Base-by-base conservation (phyloP, 768 basidiomycete genomes). In the Leccinum variicolor region DNA sequence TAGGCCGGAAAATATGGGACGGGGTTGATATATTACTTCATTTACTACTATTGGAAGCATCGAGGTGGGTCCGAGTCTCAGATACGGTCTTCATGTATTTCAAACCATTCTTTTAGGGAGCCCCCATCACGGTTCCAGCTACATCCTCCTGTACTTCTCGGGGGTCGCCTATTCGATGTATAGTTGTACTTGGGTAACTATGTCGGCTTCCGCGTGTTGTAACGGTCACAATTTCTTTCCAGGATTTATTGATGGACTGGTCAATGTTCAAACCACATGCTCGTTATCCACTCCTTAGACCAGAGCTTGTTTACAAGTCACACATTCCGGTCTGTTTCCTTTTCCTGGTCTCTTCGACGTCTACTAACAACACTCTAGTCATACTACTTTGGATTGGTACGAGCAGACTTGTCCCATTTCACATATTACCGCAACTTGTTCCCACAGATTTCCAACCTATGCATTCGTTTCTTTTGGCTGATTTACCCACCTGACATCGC, bases 221-320 rank as follows among this genome's bases (percentile, higher is more conserved):
- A 7, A 33, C 14, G 10, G 8, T 19, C 19, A 17, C 41, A 5
- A 43, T 33, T 55, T 28, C 21, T 39, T 43, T 33, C 29, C 61
- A 91, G 92, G 93, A 96, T 67, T 73, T 94, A 29, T 69, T 90
- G n/a, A 92, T 96, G 85, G 94, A 98, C 70, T 98, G 95, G 94
- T 93, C 92, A 0, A 66, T 98, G 28, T 75, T 91, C 29, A 78
- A 82, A 56, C 76, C 79, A 3, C 85, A 77, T 54, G 76, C 77
- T 3, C 76, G 66, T 58, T 77, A 88, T 61, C 81, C 75, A 11
- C 73, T 91, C 39, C 79, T 98, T 1, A 83, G 95, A 15, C 69
- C 75, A 3, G 91, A 96, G 48, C 73, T 95, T 31, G 76, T 92
- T 3, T 97, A 94, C 70, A 76, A 81, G 2, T 80, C 85, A 50